Evolutionary conservation across 139 green algal genomes (phyloP), one percentile per base, ranked within the genome.

Genomic region (Penium margaritaceum): DNA sequence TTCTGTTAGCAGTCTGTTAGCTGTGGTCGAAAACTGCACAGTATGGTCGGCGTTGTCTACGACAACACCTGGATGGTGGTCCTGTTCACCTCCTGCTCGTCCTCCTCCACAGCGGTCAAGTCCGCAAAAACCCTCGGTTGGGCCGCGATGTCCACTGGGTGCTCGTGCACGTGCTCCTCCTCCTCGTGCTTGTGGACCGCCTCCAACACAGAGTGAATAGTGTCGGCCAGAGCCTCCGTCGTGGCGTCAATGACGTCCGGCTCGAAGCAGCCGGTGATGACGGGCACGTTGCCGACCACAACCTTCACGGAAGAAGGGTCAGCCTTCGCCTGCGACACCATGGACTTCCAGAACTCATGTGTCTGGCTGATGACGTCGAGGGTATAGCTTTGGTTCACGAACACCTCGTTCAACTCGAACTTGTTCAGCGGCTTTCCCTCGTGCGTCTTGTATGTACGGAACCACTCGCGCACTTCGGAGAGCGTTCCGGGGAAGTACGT

Each of bases 401-500:
- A 17, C 72, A 91, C 89, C 87, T 90, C 84, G 75, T 95, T 75
- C 67, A 89, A 95, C 67, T 90, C 93, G 77, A 95, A 98, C 70
- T 86, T 85, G 85, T 97, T 98, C 33, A 81, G 77, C 32, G 88
- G 88, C 89, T 97, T 97, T 83, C 93, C 93, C 72, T 97, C 92
- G 39, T 92, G 90, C 17, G 89, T 96, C 87, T 98, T 98, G 89
- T 98, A 98, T 81, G 96, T 91, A 17, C 90, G 84, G 90, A 97
- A 98, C 93, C 92, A 98, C 64, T 88, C 85, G 44, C 89, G 64
- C 35, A 72, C 64, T 29, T 32, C 64, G 5, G 64, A 72, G 27
- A 72, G 64, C 37, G 64, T 72, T 60, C 93, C 93, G 2, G 93
- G 93, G 76, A 96, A 91, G 63, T 93, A 85, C 73, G 88, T 85